A percentile compares a stretch with the other conserved stretches of the same genome.
These are phyloP conservation scores for Macrotyloma uniflorum DNA, from an alignment of 306 rosid genomes.

Conservation along the genomic window DNA sequence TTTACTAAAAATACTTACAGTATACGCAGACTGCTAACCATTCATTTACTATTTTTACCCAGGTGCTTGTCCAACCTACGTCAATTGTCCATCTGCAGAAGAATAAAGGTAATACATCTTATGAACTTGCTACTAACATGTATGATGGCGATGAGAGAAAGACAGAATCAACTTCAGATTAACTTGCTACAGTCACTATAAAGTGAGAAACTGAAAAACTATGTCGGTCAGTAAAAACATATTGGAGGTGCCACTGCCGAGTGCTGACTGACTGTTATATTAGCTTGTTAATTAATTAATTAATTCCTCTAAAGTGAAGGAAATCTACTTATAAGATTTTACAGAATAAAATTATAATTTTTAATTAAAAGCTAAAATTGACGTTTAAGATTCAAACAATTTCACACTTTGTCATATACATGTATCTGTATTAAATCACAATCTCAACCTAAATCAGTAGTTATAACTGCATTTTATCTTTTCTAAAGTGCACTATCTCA, in stretches of 20 bases:
- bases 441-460: too few species aligned
- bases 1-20: constrained; percentile 54
- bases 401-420: too few species aligned
- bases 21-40: constrained; percentile 97
- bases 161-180: neutral
- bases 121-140: constrained; percentile 18
- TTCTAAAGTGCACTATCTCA: too few species aligned
- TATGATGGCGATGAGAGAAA: neutral
- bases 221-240: neutral
- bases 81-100: constrained; percentile 92
- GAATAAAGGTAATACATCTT: neutral
- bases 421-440: too few species aligned
- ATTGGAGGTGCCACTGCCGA: constrained; percentile 4
- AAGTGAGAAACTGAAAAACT: neutral
- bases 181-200: constrained; percentile 14
- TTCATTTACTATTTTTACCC: constrained; percentile 97
- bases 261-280: neutral
- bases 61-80: constrained; percentile 99
- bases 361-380: neutral
- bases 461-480: too few species aligned
- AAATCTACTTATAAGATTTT: neutral
- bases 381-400: too few species aligned
- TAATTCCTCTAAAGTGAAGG: neutral
- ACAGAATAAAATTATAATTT: neutral
- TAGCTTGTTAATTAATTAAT: too few species aligned